A percentile compares a stretch with the other conserved stretches of the same genome.
Evolutionary conservation across 352 stramenopile species (phyloP).

Genomic region (Phytopythium ostracodes): DNA sequence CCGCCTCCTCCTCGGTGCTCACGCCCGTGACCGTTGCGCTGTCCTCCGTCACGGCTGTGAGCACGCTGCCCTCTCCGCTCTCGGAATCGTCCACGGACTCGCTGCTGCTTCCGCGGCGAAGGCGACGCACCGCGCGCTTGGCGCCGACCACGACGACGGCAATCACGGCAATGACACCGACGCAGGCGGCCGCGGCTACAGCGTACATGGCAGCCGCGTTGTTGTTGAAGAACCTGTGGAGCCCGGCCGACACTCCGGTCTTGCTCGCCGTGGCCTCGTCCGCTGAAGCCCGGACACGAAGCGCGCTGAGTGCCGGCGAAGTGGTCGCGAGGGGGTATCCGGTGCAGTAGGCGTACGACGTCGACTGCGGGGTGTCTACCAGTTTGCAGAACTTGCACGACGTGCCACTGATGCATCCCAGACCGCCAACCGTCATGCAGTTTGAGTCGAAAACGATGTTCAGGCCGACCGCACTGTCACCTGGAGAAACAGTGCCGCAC

Average conservation of each 20-base stretch:
- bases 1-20: constrained; percentile 4
- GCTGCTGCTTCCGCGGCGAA: constrained; percentile 9
- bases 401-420: constrained; percentile 2
- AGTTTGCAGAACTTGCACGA: constrained; percentile 23
- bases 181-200: constrained; percentile 4
- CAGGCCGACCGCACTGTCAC: background rate
- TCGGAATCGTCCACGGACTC: constrained; percentile 1
- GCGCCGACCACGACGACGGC: constrained; percentile 19
- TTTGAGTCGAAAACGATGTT: constrained; percentile 15
- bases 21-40: constrained; percentile 5
- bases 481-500: background rate
- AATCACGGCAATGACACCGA: constrained; percentile 25
- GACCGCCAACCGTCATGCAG: constrained; percentile 14
- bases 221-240: background rate
- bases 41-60: constrained; percentile 14
- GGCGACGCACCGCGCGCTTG: constrained; percentile 19
- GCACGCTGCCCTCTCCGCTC: constrained; percentile 17
- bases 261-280: background rate
- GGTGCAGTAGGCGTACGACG: constrained; percentile 21
- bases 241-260: background rate
- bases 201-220: background rate
- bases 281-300: background rate
- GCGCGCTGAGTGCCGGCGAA: background rate
- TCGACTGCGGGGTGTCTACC: constrained; percentile 20
- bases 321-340: background rate